Evolutionary conservation across 2,329 filamentous ascomycete genomes (phyloP).

Genomic region (Aspergillus neotritici): DNA sequence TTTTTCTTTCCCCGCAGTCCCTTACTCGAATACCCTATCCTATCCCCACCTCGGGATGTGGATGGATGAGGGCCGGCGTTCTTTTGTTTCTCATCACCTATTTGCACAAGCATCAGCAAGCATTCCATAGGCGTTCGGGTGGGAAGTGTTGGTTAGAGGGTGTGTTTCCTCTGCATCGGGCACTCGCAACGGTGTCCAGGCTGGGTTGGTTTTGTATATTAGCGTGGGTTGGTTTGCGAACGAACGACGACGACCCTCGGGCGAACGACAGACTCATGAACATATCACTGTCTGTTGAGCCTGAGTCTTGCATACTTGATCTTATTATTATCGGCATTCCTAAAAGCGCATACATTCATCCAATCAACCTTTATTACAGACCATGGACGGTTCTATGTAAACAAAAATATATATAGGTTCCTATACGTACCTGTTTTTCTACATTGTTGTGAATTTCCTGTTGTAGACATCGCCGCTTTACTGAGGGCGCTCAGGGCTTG

Average conservation of each 20-base stretch:
- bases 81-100: slow-evolving; percentile 5
- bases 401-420: no score
- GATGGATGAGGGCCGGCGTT: slow-evolving; percentile 18
- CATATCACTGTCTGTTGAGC: slow-evolving; percentile 14
- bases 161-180: slow-evolving; percentile 23
- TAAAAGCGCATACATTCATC: neutral
- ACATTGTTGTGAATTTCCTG: slow-evolving; percentile 3
- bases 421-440: slow-evolving; percentile 5
- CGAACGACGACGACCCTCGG: slow-evolving; percentile 12
- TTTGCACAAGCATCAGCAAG: slow-evolving; percentile 17
- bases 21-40: slow-evolving; percentile 1
- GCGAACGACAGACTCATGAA: slow-evolving; percentile 16
- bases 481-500: slow-evolving; percentile 1
- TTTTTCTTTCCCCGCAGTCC: slow-evolving; percentile 5
- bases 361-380: no score
- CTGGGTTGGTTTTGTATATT: slow-evolving; percentile 33
- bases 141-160: slow-evolving; percentile 21
- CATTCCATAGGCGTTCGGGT: slow-evolving; percentile 21
- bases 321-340: slow-evolving; percentile 14
- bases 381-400: no score
- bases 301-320: slow-evolving; percentile 14
- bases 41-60: slow-evolving; percentile 5
- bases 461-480: slow-evolving; percentile 1
- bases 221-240: slow-evolving; percentile 24
- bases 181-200: slow-evolving; percentile 17